Base-by-base conservation (phyloP, 257 asterid species). In the Dorcoceras hygrometricum region DNA sequence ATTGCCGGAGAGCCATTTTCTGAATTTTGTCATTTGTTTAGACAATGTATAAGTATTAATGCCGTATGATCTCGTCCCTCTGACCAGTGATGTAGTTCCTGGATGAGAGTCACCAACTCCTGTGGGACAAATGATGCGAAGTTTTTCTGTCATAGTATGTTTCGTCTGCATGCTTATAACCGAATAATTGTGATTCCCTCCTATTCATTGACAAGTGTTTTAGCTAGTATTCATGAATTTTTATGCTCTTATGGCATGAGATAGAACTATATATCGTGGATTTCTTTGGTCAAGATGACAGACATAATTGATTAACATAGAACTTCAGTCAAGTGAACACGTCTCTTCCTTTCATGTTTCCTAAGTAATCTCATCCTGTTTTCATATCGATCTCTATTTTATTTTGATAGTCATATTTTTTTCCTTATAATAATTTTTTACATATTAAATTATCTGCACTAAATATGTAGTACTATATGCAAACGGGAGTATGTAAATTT, bases 401-500 rank as follows among this genome's bases (percentile, higher is more conserved):
- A 39, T 12, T 34, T 34, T 0, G 3, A 34, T n/a, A 34, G 14
- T 10, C 46, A 10, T 66, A 73, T 72, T 70, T 70, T 78, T 78
- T 55, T 50, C 10, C 36, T 4, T 18, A 4, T 72, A 51, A 69
- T 72, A 36, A 39, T 71, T 68, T 73, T 39, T 26, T 65, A 51
- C 66, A 67, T 62, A 22, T 56, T 71, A 69, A 55, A 57, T 24
- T 81, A n/a, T 12, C 68, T 70, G 66, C 66, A 26, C 66, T 79
- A 75, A 62, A 78, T 67, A 74, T 81, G 79, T 78, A 94, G 97
- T 79, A 88, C 85, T 94, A 80, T 77, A 87, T 94, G 95, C 89
- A 84, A 74, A 90, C 95, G 23, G 95, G 99, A 69, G 81, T 72
- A 79, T 94, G 99, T 81, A 90, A 88, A 81, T 94, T 77, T 73